Conservation (phyloP, 371 early-diverging fungal species). For the Actinomucor elegans region DNA sequence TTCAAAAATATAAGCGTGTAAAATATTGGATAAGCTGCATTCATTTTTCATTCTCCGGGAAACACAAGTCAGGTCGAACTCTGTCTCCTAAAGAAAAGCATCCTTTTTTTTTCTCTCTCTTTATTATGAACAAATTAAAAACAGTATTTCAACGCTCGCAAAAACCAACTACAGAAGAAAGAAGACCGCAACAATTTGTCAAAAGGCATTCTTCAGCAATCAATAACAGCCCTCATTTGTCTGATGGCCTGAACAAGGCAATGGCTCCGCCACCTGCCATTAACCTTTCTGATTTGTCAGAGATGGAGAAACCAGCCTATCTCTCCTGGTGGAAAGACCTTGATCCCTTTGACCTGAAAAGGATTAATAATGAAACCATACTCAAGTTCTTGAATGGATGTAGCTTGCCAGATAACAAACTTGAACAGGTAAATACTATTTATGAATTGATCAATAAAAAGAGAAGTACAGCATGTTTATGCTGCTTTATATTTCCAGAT, state of each 20-base stretch:
- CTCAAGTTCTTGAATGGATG: conserved; percentile 40
- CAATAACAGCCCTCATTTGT: background rate
- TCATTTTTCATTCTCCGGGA: no score
- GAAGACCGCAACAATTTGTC: conserved; percentile 41
- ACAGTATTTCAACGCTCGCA: conserved; percentile 38
- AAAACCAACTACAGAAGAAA: conserved; percentile 25
- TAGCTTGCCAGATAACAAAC: conserved; percentile 30
- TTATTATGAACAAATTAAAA: conserved; percentile 41
- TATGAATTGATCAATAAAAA: background rate
- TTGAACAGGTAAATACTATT: conserved; percentile 33
- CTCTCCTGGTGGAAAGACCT: conserved; percentile 50
- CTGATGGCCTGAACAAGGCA: no score
- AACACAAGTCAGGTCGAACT: no score
- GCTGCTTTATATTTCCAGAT: conserved; percentile 20
- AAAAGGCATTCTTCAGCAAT: conserved; percentile 19
- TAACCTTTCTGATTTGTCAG: conserved; percentile 29
- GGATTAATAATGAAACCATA: conserved; percentile 33
- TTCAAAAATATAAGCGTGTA: no score
- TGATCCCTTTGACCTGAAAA: conserved; percentile 39
- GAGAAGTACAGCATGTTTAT: background rate
- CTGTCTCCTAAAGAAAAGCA: conserved; percentile 2
- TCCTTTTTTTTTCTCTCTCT: background rate
- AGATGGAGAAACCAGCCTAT: conserved; percentile 36
- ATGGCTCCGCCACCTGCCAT: conserved; percentile 23
- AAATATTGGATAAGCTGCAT: no score